These are phyloP conservation scores for Rhodotorula sp. DNA, from an alignment of 1,284 basidiomycete genomes.

Conservation along the genomic window DNA sequence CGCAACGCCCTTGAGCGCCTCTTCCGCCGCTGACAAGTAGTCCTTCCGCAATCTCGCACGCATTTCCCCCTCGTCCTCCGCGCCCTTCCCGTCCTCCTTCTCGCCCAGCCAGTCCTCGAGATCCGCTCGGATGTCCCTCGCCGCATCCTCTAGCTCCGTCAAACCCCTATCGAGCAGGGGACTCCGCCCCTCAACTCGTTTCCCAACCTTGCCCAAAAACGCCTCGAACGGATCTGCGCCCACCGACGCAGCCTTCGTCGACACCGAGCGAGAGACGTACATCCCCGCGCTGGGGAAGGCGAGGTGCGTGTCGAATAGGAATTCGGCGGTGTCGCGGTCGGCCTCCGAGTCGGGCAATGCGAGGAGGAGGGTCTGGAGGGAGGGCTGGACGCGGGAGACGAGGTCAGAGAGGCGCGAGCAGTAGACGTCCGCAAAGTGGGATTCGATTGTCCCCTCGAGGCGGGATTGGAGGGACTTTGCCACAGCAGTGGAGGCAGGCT, in stretches of 20 bases:
- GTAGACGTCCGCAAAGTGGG: conserved; percentile 24
- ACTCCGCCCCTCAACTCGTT: conserved; percentile 30
- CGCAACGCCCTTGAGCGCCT: conserved; percentile 14
- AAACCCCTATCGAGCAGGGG: conserved; percentile 37
- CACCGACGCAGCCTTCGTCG: not conserved
- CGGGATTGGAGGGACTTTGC: conserved; percentile 1
- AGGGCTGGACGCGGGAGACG: conserved; percentile 16
- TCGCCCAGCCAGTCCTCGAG: conserved; percentile 27
- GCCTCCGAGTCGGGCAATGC: conserved; percentile 1
- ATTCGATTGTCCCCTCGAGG: conserved; percentile 24
- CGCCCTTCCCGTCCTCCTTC: not conserved
- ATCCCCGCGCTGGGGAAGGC: conserved; percentile 23
- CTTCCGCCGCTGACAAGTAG: conserved; percentile 16
- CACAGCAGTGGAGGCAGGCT: not conserved
- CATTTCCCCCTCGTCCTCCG: not conserved
- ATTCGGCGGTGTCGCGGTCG: conserved; percentile 21
- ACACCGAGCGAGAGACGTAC: not conserved
- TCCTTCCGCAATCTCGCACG: conserved; percentile 3
- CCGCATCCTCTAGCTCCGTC: conserved; percentile 27
- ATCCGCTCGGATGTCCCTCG: conserved; percentile 21
- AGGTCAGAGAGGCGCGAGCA: conserved; percentile 15
- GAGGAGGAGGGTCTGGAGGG: conserved; percentile 21
- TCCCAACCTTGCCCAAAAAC: conserved; percentile 34
- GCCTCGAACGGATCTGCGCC: conserved; percentile 25
- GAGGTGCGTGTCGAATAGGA: conserved; percentile 37